phyloP scores from a whole-genome alignment of 2,329 filamentous ascomycete genomes.

The Fusarium xylarioides region DNA sequence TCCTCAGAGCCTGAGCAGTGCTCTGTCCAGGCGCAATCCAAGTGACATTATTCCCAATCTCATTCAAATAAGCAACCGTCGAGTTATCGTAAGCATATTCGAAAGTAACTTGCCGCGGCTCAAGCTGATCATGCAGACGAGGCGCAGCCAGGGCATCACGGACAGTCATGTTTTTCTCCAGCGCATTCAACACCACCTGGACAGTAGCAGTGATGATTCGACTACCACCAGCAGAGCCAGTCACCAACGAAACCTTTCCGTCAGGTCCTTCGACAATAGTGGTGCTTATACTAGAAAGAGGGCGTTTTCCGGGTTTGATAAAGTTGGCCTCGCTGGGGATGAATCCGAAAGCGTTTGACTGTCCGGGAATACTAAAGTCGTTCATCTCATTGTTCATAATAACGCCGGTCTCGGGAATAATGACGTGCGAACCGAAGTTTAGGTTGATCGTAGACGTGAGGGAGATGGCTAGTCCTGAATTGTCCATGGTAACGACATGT shows the following conservation, averaged over 20 bases:
- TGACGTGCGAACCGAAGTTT: slow-evolving; percentile 77
- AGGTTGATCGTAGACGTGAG: slow-evolving; percentile 85
- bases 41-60: slow-evolving; percentile 77
- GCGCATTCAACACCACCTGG: slow-evolving; percentile 78
- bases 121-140: slow-evolving; percentile 83
- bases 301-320: slow-evolving; percentile 78
- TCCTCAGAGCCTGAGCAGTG: slow-evolving; percentile 76
- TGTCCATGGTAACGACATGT: slow-evolving; percentile 74
- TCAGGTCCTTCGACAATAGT: slow-evolving; percentile 78
- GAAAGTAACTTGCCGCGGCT: slow-evolving; percentile 73
- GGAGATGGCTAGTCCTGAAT: slow-evolving; percentile 75
- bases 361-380: slow-evolving; percentile 81
- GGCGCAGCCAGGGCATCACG: slow-evolving; percentile 72
- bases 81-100: slow-evolving; percentile 77
- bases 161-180: slow-evolving; percentile 72
- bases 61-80: slow-evolving; percentile 72
- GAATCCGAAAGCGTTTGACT: slow-evolving; percentile 79
- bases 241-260: slow-evolving; percentile 73
- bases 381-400: slow-evolving; percentile 73
- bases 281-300: slow-evolving; percentile 80
- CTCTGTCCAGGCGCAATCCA: slow-evolving; percentile 74
- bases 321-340: slow-evolving; percentile 79
- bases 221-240: slow-evolving; percentile 83
- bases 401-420: slow-evolving; percentile 83
- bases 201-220: slow-evolving; percentile 85